These are phyloP conservation scores for Leucoagaricus sp. DNA, from an alignment of 1,284 basidiomycete species.

Conservation along the genomic window DNA sequence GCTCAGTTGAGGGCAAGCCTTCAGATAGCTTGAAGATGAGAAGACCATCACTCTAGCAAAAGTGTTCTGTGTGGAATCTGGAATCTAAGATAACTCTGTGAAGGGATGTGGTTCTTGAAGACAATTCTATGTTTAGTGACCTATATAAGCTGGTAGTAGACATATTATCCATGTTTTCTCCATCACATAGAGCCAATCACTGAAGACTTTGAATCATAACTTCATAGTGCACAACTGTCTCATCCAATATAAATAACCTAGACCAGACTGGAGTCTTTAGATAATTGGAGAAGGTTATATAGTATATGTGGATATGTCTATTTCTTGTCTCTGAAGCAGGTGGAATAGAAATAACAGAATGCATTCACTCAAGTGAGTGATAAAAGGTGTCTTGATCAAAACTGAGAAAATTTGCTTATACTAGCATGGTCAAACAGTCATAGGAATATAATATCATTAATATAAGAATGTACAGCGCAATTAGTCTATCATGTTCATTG, in stretches of 20 bases:
- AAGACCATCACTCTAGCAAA: too few relatives aligned
- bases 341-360: slow-evolving; percentile 6
- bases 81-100: too few relatives aligned
- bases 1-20: too few relatives aligned
- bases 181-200: too few relatives aligned
- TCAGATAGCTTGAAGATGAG: too few relatives aligned
- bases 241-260: neutral
- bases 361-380: neutral
- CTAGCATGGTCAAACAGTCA: neutral
- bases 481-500: neutral
- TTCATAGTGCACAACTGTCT: too few relatives aligned
- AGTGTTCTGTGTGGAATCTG: too few relatives aligned
- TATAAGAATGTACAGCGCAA: neutral
- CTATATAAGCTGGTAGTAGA: too few relatives aligned
- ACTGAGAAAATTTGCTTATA: neutral
- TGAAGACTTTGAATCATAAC: too few relatives aligned
- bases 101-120: too few relatives aligned
- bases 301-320: neutral
- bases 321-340: neutral
- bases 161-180: too few relatives aligned
- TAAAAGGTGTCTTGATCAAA: neutral
- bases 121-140: too few relatives aligned
- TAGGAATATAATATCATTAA: neutral
- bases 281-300: slow-evolving; percentile 5
- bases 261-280: neutral